These are phyloP conservation scores for Artemisia tridentata DNA, from an alignment of 129 eudicot genomes.

Conservation along the genomic window DNA sequence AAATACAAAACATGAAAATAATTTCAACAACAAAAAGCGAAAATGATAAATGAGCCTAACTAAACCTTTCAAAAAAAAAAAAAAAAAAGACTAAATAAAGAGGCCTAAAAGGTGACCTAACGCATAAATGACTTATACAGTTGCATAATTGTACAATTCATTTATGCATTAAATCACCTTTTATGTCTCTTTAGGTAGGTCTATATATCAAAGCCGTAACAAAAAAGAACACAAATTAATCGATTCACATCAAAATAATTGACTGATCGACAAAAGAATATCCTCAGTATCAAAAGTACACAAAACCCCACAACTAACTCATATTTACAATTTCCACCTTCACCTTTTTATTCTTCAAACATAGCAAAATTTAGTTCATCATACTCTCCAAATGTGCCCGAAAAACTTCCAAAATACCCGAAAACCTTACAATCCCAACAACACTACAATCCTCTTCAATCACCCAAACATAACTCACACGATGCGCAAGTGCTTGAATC, in stretches of 20 bases:
- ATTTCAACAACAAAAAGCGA: not conserved
- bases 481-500: conserved; percentile 80
- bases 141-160: too few species aligned
- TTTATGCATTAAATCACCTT: too few species aligned
- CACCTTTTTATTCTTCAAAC: conserved; percentile 9
- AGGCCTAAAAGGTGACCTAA: too few species aligned
- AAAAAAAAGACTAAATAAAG: too few species aligned
- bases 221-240: not conserved
- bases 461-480: conserved; percentile 89
- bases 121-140: too few species aligned
- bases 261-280: not conserved
- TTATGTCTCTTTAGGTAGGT: too few species aligned
- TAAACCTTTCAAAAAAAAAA: too few species aligned
- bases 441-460: conserved; percentile 66
- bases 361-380: conserved; percentile 25
- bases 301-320: conserved; percentile 24
- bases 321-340: conserved; percentile 28
- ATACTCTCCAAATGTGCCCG: conserved; percentile 49
- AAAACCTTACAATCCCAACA: conserved; percentile 71
- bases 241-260: not conserved
- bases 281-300: conserved; percentile 9
- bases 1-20: not conserved
- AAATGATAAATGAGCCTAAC: too few species aligned
- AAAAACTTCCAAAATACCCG: conserved; percentile 57
- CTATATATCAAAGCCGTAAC: too few species aligned